These are phyloP conservation scores for Tuctoria greenei DNA, from an alignment of 176 grass and related monocot species.

Conservation along the genomic window DNA sequence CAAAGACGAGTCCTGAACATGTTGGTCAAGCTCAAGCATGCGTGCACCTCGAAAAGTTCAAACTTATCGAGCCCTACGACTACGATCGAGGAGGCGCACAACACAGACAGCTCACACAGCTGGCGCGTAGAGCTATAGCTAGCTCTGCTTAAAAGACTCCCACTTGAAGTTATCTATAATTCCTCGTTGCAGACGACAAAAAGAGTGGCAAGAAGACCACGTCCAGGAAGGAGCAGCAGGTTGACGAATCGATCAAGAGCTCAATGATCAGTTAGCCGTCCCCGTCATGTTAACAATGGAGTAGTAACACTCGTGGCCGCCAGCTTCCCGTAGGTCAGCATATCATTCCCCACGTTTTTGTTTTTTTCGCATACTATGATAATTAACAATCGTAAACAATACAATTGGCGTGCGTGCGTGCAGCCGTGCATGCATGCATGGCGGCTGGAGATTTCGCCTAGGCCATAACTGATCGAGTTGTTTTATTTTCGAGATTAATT, in stretches of 20 bases:
- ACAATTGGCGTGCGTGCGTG: background rate
- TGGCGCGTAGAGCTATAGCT: constrained; percentile 3
- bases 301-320: background rate
- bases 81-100: background rate
- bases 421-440: too few relatives aligned
- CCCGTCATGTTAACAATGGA: background rate
- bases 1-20: background rate
- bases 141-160: background rate
- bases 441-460: background rate
- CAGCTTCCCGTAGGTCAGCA: background rate
- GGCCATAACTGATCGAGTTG: too few relatives aligned
- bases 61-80: background rate
- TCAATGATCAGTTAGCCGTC: background rate
- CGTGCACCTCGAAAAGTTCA: background rate
- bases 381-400: background rate
- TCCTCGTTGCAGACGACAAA: background rate
- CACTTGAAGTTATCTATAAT: background rate
- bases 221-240: background rate
- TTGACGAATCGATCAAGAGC: background rate
- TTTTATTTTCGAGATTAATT: too few relatives aligned
- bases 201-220: background rate
- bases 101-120: background rate
- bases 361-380: background rate
- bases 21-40: background rate
- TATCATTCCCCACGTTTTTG: constrained; percentile 3